Evolutionary conservation across 2,329 filamentous ascomycete species (phyloP).

Genomic region (Pseudocercospora cruenta): DNA sequence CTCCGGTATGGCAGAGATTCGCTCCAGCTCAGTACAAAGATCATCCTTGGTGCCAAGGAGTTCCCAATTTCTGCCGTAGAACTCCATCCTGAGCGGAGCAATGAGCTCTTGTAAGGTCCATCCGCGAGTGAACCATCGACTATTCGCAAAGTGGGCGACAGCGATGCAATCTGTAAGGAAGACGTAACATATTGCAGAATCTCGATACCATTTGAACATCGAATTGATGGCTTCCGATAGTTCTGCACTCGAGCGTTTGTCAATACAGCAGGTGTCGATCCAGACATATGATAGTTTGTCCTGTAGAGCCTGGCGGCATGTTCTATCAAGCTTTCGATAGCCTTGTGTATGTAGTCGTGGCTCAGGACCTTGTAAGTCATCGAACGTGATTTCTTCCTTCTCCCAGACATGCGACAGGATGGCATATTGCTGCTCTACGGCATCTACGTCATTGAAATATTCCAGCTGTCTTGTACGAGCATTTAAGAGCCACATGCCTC

Average conservation of each 20-base stretch:
- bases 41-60: constrained; percentile 14
- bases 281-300: constrained; percentile 9
- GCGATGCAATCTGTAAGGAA: constrained; percentile 25
- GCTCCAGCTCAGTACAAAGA: constrained; percentile 22
- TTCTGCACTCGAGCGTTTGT: constrained; percentile 27
- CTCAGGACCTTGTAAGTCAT: background rate
- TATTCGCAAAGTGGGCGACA: background rate
- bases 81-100: constrained; percentile 10
- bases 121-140: constrained; percentile 17
- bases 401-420: background rate
- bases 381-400: background rate
- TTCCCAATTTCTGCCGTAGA: constrained; percentile 13
- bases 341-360: background rate
- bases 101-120: constrained; percentile 31
- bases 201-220: constrained; percentile 37
- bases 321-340: background rate
- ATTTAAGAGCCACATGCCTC: background rate
- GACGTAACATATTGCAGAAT: constrained; percentile 39
- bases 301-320: background rate
- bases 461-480: background rate
- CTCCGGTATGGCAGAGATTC: constrained; percentile 35
- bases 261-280: constrained; percentile 32
- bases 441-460: background rate
- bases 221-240: no score
- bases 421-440: background rate